phyloP scores from a whole-genome alignment of 2,329 filamentous ascomycete species.

The Botrytis byssoidea region DNA sequence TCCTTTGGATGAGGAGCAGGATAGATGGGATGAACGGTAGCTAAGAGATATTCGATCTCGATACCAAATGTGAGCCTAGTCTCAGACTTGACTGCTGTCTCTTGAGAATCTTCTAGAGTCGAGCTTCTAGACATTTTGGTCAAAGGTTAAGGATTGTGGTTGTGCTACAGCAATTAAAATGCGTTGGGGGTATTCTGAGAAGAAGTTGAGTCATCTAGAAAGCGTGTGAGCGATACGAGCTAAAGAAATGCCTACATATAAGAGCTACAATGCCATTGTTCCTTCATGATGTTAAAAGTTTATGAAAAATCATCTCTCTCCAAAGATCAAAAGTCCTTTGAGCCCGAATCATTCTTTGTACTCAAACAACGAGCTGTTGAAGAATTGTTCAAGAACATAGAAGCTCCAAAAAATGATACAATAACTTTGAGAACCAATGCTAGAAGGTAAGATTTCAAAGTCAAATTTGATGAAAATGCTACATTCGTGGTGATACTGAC shows the following conservation, averaged over 20 bases:
- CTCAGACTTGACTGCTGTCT: neutral
- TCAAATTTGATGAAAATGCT: neutral
- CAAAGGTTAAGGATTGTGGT: neutral
- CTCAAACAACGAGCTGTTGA: neutral
- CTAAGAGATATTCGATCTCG: constrained; percentile 17
- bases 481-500: neutral
- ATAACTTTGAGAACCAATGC: neutral
- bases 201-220: neutral
- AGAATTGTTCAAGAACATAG: neutral
- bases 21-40: neutral
- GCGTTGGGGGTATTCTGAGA: neutral
- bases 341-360: neutral
- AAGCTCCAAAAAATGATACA: neutral
- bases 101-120: neutral
- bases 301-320: neutral
- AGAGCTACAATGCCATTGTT: neutral
- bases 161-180: neutral
- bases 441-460: neutral
- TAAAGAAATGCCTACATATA: neutral
- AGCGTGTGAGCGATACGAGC: neutral
- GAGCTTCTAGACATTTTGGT: neutral
- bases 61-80: constrained; percentile 17
- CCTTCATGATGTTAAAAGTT: neutral
- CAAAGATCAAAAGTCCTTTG: neutral
- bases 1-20: neutral